These are phyloP conservation scores for Sugiyamaella boreocaroliniensis DNA, from an alignment of 805 yeast species.

Conservation along the genomic window DNA sequence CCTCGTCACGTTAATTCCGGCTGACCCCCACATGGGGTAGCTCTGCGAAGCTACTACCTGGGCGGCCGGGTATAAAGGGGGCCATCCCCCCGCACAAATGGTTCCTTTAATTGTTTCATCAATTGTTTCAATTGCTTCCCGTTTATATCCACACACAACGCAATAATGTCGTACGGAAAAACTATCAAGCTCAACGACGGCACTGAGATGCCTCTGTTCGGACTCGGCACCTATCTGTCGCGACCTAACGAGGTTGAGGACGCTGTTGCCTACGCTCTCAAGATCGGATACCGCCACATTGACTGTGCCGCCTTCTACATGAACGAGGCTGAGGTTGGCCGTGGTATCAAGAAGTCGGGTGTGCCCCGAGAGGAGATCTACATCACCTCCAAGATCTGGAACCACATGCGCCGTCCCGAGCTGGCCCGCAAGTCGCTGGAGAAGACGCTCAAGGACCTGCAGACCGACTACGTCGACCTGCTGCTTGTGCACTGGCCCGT, in stretches of 20 bases:
- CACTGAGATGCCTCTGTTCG: slow-evolving; percentile 44
- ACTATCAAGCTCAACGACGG: slow-evolving; percentile 37
- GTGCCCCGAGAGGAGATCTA: slow-evolving; percentile 43
- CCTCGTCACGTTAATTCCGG: not conserved
- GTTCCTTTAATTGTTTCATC: not conserved
- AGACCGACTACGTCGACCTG: slow-evolving; percentile 48
- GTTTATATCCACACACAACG: too few species aligned
- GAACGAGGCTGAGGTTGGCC: slow-evolving; percentile 51
- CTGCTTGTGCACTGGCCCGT: slow-evolving; percentile 51
- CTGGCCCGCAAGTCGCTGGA: slow-evolving; percentile 40
- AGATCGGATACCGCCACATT: slow-evolving; percentile 54
- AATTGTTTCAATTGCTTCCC: not conserved
- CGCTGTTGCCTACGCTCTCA: slow-evolving; percentile 41
- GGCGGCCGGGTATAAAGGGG: not conserved
- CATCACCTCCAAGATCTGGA: slow-evolving; percentile 37
- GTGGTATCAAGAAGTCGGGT: slow-evolving; percentile 53
- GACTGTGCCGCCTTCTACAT: slow-evolving; percentile 54
- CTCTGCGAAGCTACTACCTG: not conserved
- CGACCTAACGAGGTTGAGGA: slow-evolving; percentile 29
- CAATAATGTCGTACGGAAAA: slow-evolving; percentile 37
- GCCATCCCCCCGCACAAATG: not conserved
- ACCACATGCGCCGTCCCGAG: slow-evolving; percentile 31
- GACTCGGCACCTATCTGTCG: slow-evolving; percentile 44
- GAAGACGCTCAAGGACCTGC: slow-evolving; percentile 38
- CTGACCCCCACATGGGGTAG: not conserved